Percentiles rank a stretch among this genome's conserved stretches.
These are phyloP conservation scores for Penicillium argentinense DNA, from an alignment of 495 filamentous ascomycete species.

Conservation along the genomic window DNA sequence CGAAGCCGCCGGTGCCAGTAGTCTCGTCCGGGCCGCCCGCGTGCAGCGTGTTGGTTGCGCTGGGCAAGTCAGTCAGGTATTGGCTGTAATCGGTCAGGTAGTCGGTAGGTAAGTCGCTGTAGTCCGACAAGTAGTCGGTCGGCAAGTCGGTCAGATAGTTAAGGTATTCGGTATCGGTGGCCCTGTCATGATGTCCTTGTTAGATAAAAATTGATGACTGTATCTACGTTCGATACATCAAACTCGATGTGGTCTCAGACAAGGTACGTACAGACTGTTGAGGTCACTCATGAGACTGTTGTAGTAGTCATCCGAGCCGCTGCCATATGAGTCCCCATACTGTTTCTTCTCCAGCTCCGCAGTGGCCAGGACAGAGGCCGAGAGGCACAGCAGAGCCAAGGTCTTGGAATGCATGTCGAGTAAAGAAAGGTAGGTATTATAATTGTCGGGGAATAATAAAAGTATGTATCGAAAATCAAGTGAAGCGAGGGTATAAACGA, in stretches of 20 bases:
- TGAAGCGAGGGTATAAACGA: neutral
- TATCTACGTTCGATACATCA: too few species aligned
- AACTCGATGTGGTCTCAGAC: too few species aligned
- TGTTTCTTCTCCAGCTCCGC: slow-evolving; percentile 14
- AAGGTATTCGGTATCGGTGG: slow-evolving; percentile 7
- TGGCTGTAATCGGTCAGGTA: slow-evolving; percentile 4
- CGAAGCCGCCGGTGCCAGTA: neutral
- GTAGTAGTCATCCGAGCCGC: slow-evolving; percentile 11
- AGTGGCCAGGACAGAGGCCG: slow-evolving; percentile 4
- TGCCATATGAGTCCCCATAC: slow-evolving; percentile 5
- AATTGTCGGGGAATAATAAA: neutral
- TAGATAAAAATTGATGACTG: too few species aligned
- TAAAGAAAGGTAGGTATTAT: neutral
- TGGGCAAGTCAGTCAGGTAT: slow-evolving; percentile 1
- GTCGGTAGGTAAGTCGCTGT: neutral
- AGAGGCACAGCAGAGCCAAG: slow-evolving; percentile 8
- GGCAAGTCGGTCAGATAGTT: slow-evolving; percentile 8
- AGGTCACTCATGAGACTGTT: slow-evolving; percentile 12
- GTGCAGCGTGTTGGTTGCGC: neutral
- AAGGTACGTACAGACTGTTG: slow-evolving; percentile 13
- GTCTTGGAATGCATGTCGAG: slow-evolving; percentile 11
- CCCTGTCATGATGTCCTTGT: slow-evolving; percentile 2
- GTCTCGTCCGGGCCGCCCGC: too few species aligned
- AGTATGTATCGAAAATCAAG: neutral
- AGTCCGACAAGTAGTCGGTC: neutral